These are phyloP conservation scores for Volvariella surrecta DNA, from an alignment of 1,284 basidiomycete species.

Conservation along the genomic window DNA sequence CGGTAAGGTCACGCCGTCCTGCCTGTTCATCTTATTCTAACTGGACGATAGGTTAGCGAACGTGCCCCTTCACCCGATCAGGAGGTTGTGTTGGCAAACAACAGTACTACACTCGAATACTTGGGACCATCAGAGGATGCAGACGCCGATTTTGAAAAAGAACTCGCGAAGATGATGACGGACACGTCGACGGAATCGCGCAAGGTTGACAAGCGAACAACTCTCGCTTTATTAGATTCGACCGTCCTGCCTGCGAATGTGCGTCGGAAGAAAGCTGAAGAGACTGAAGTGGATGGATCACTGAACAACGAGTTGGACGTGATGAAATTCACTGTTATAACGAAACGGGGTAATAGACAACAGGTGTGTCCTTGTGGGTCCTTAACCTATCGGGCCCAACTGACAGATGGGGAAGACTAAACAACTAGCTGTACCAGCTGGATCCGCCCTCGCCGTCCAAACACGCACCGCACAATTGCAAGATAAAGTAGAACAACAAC, in stretches of 20 bases:
- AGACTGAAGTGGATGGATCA: conserved; percentile 36
- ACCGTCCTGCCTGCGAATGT: conserved; percentile 62
- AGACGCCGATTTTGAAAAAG: conserved; percentile 90
- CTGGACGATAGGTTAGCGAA: conserved; percentile 42
- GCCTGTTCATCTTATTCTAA: conserved; percentile 7
- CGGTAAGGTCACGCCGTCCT: conserved; percentile 29
- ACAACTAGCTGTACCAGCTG: conserved; percentile 80
- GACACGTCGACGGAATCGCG: conserved; percentile 79
- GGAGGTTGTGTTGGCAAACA: conserved; percentile 55
- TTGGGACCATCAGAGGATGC: conserved; percentile 80
- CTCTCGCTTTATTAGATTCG: conserved; percentile 78
- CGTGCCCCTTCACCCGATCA: conserved; percentile 72
- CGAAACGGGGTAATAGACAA: conserved; percentile 91
- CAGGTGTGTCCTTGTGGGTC: conserved; percentile 44
- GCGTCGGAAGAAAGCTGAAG: conserved; percentile 54
- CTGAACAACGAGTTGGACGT: conserved; percentile 32
- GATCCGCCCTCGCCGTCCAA: conserved; percentile 82
- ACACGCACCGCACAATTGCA: conserved; percentile 85
- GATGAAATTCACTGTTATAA: conserved; percentile 93
- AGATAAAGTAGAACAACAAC: conserved; percentile 91
- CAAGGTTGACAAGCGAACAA: conserved; percentile 79
- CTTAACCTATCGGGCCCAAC: conserved; percentile 6
- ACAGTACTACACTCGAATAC: conserved; percentile 47
- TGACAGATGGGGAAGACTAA: conserved; percentile 50
- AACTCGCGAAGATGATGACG: conserved; percentile 91